Base-by-base conservation (phyloP, 2,329 filamentous ascomycete genomes). In the Cladosporium velox region DNA sequence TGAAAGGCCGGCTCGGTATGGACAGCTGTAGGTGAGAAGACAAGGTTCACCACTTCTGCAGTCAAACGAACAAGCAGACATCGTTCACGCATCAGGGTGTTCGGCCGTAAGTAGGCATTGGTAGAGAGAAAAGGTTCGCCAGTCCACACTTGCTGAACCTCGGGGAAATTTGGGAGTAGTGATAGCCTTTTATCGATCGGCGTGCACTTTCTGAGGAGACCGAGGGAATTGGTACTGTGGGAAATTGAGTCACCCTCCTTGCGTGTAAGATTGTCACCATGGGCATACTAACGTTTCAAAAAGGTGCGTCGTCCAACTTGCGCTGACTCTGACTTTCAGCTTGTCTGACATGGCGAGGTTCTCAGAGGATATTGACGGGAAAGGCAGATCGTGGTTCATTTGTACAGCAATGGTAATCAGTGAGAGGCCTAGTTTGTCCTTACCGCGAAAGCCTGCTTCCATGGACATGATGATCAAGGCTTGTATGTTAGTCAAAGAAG, bases 121-220 rank as follows among this genome's bases (percentile, higher is more conserved):
- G 41, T 21, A 49, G 21, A 21, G 41, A 61, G 24, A 44, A 61
- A 61, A 21, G 59, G 59, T n/a, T 47, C 59, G 41, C 59, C 59
- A 30, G 59, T 34, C 59, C 59, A 61, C 15, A 49, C 59, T 28
- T 28, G 26, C 3, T 34, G 24, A 28, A 47, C 21, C 18, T 61
- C 59, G 44, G 59, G 59, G 12, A 35, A 44, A 14, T 61, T 61
- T 30, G 59, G 59, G 6, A 49, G 18, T 12, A 49, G 28, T 14
- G 26, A 28, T 8, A 61, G 28, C 24, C 59, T 30, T 32, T 26
- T 18, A 15, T 61, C 24, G 26, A 61, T 47, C 14, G 47, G 41
- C 2, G 18, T 24, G n/a, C 26, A 49, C 12, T 7, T 18, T 49
- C 41, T 28, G 14, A 61, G 38, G 14, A 51, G 41, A 4, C 59